These are phyloP conservation scores for Lindgomyces ingoldianus DNA, from an alignment of 495 filamentous ascomycete species.

Conservation along the genomic window DNA sequence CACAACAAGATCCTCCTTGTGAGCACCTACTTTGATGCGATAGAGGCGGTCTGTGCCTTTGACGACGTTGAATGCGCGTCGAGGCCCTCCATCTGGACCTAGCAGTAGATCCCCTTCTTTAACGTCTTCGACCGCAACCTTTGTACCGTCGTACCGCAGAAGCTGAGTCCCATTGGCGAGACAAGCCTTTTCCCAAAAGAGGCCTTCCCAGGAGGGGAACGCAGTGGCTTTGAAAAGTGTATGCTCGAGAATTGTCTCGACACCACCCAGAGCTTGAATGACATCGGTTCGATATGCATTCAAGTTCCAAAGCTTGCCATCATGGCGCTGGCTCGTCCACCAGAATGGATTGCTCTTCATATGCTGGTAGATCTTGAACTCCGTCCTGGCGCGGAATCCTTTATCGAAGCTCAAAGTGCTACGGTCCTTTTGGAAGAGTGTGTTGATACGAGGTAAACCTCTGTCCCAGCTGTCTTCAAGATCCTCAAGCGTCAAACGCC, in stretches of 20 bases:
- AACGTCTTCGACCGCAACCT: slow-evolving; percentile 53
- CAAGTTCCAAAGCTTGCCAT: slow-evolving; percentile 98
- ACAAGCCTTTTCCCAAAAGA: slow-evolving; percentile 91
- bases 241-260: slow-evolving; percentile 99
- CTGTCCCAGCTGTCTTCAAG: slow-evolving; percentile 99
- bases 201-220: slow-evolving; percentile 97
- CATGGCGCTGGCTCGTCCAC: slow-evolving; percentile 98
- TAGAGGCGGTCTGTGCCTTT: slow-evolving; percentile 51
- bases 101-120: slow-evolving; percentile 52
- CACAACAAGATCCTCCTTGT: slow-evolving; percentile 52
- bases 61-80: slow-evolving; percentile 47
- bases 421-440: slow-evolving; percentile 97
- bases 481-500: slow-evolving; percentile 92
- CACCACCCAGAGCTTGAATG: slow-evolving; percentile 96
- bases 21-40: slow-evolving; percentile 40
- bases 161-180: slow-evolving; percentile 47
- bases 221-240: slow-evolving; percentile 98
- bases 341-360: slow-evolving; percentile 99
- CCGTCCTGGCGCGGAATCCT: slow-evolving; percentile 90
- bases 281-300: slow-evolving; percentile 98
- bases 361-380: slow-evolving; percentile 97
- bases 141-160: slow-evolving; percentile 44
- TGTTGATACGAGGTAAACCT: slow-evolving; percentile 97
- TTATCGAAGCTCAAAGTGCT: slow-evolving; percentile 99
- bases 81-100: slow-evolving; percentile 51